These are phyloP conservation scores for Russula virescens DNA, from an alignment of 768 basidiomycete genomes.

Conservation along the genomic window DNA sequence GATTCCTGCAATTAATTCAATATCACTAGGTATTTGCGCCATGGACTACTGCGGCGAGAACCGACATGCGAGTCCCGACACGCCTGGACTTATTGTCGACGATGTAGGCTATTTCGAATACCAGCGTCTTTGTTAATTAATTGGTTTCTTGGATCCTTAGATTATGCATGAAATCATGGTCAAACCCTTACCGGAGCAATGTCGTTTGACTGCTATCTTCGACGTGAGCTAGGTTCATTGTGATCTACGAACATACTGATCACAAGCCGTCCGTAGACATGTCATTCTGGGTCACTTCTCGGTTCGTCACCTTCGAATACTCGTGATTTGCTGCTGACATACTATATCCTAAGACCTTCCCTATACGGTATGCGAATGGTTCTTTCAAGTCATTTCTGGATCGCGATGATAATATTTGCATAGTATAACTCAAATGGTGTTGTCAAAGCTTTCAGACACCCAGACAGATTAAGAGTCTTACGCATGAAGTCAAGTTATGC, in stretches of 20 bases:
- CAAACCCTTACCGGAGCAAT: background rate
- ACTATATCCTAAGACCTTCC: constrained; percentile 5
- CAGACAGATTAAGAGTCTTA: background rate
- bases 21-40: background rate
- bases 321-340: background rate
- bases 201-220: constrained; percentile 11
- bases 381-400: background rate
- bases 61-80: background rate
- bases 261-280: background rate
- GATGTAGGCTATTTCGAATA: background rate
- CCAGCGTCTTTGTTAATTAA: background rate
- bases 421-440: background rate
- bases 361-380: background rate
- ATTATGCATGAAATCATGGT: background rate
- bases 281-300: constrained; percentile 3
- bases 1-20: background rate
- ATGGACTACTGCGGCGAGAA: background rate
- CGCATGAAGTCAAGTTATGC: background rate
- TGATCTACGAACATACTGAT: background rate
- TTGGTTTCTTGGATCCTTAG: background rate
- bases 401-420: background rate
- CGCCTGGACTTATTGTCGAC: constrained; percentile 1
- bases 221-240: background rate
- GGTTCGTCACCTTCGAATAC: background rate
- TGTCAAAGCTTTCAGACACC: background rate